Conservation (phyloP, 2,329 filamentous ascomycete genomes). For the Fusarium cicatricum region DNA sequence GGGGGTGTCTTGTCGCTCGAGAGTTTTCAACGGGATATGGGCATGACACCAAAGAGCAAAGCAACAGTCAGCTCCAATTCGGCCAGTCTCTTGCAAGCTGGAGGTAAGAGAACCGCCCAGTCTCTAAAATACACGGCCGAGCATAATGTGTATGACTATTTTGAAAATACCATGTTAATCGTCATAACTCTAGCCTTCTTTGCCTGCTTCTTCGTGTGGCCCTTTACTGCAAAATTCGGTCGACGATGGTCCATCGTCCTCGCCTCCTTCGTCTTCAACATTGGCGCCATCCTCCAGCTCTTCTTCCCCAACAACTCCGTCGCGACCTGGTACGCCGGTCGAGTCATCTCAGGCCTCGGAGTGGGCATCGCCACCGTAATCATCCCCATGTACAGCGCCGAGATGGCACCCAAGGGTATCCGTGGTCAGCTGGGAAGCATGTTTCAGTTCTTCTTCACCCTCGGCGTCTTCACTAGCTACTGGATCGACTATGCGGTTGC, state of each 20-base stretch:
- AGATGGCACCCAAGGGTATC: conserved; percentile 57
- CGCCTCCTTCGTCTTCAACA: conserved; percentile 53
- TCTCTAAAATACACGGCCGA: too few species aligned
- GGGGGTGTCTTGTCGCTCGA: conserved; percentile 52
- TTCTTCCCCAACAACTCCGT: conserved; percentile 49
- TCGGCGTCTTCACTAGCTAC: conserved; percentile 53
- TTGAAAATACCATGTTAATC: neutral
- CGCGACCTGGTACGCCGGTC: conserved; percentile 50
- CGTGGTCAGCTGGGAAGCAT: conserved; percentile 53
- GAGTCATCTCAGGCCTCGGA: conserved; percentile 48
- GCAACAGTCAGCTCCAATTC: conserved; percentile 50
- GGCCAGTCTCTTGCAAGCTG: conserved; percentile 52
- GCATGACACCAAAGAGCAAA: conserved; percentile 42
- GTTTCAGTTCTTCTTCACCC: conserved; percentile 56
- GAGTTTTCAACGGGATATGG: conserved; percentile 51
- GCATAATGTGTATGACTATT: neutral
- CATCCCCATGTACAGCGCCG: conserved; percentile 56
- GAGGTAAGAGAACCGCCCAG: conserved; percentile 46
- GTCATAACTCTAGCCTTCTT: conserved; percentile 48
- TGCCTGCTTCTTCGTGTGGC: conserved; percentile 54
- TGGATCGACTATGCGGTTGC: conserved; percentile 58
- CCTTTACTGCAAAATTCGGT: conserved; percentile 52
- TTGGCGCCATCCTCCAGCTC: conserved; percentile 52
- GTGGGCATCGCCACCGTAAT: conserved; percentile 52
- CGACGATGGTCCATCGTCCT: conserved; percentile 52